Evolutionary conservation across 202 grass and related monocot genomes (phyloP).

Genomic region (Elaeis oleifera): DNA sequence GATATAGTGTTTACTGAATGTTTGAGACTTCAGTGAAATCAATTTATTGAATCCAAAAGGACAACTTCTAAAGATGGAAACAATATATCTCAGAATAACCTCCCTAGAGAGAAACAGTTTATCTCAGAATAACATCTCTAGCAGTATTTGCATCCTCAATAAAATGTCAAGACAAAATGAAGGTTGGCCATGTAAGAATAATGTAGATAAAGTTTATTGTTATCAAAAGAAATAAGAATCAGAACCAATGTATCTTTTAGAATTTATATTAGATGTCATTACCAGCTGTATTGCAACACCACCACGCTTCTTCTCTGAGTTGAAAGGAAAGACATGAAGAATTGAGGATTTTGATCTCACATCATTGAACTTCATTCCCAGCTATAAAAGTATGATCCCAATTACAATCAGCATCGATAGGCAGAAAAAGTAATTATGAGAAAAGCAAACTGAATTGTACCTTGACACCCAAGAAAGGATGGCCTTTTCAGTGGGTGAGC

Average conservation of each 20-base stretch:
- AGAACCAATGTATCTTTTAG: not conserved
- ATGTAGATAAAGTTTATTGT: too few species aligned
- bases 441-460: conserved; percentile 31
- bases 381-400: conserved; percentile 35
- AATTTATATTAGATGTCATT: not conserved
- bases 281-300: conserved; percentile 76
- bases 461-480: conserved; percentile 90
- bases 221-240: too few species aligned
- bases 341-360: conserved; percentile 45
- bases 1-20: too few species aligned
- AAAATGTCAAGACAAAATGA: too few species aligned
- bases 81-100: too few species aligned
- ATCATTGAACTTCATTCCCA: conserved; percentile 72
- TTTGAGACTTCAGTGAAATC: too few species aligned
- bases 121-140: too few species aligned
- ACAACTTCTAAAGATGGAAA: too few species aligned
- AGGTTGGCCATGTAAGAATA: too few species aligned
- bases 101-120: too few species aligned
- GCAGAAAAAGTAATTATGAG: conserved; percentile 16
- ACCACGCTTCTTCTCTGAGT: conserved; percentile 91
- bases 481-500: conserved; percentile 93
- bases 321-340: conserved; percentile 88
- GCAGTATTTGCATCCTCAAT: too few species aligned
- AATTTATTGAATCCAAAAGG: too few species aligned
- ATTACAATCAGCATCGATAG: conserved; percentile 12